Conservation (phyloP, 2,329 filamentous ascomycete species). For the Monosporascus sp. region DNA sequence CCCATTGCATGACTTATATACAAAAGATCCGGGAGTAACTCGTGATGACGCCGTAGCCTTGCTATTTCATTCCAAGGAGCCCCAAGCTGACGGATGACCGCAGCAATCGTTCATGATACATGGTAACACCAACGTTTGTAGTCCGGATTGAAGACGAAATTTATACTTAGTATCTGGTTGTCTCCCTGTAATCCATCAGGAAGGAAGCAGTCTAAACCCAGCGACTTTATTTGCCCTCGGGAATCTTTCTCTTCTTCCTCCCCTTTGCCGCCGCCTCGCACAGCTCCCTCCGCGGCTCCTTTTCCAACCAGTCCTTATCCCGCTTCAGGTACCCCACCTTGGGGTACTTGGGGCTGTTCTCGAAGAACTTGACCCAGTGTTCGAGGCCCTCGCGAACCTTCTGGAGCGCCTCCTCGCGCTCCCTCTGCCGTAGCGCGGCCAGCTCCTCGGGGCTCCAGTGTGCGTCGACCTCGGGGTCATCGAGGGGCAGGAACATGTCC, state of each 20-base stretch:
- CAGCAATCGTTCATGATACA: too few relatives aligned
- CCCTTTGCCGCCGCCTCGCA: slow-evolving; percentile 65
- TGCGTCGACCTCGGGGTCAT: slow-evolving; percentile 57
- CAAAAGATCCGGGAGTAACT: slow-evolving; percentile 2
- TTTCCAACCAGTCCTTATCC: slow-evolving; percentile 56
- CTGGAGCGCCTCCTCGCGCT: slow-evolving; percentile 58
- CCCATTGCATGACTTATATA: slow-evolving; percentile 5
- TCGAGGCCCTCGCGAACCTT: slow-evolving; percentile 63
- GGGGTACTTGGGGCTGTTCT: slow-evolving; percentile 72
- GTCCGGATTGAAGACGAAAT: too few relatives aligned
- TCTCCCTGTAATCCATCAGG: too few relatives aligned
- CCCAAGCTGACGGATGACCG: too few relatives aligned
- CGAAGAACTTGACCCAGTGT: slow-evolving; percentile 84
- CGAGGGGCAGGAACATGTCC: slow-evolving; percentile 69
- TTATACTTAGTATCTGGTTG: too few relatives aligned
- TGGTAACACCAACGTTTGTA: too few relatives aligned
- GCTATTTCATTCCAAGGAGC: too few relatives aligned
- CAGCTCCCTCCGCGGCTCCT: slow-evolving; percentile 55
- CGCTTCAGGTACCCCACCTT: slow-evolving; percentile 70
- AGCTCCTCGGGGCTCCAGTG: slow-evolving; percentile 52
- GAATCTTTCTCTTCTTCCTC: slow-evolving; percentile 51
- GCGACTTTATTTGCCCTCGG: slow-evolving; percentile 33
- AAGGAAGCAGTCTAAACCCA: too few relatives aligned
- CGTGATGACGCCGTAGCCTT: too few relatives aligned
- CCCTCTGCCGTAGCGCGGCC: slow-evolving; percentile 50